Evolutionary conservation across 768 basidiomycete genomes (phyloP).

Genomic region (Tricholoma sp.): DNA sequence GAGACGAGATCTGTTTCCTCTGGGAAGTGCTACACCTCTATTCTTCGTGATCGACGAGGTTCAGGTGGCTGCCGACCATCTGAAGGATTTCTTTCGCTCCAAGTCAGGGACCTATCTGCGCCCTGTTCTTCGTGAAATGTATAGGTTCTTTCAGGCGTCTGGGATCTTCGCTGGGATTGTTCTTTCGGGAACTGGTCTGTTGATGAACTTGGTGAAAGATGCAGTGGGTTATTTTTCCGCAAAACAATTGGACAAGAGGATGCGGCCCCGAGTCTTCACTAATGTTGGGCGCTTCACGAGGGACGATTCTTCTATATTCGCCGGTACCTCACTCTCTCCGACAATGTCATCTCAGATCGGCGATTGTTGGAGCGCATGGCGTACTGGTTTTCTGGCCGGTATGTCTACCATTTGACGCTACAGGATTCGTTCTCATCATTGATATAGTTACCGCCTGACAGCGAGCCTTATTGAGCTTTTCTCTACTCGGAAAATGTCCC

Average conservation of each 20-base stretch:
- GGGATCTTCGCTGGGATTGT: constrained; percentile 10
- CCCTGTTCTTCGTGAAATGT: too few species aligned
- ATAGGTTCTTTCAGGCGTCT: constrained; percentile 1
- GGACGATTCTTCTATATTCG: constrained; percentile 2
- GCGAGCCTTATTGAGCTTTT: constrained; percentile 13
- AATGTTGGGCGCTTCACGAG: constrained; percentile 6
- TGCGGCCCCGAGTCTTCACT: constrained; percentile 5
- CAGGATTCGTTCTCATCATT: constrained; percentile 6
- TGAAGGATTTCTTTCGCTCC: constrained; percentile 6
- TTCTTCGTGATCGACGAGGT: constrained; percentile 14
- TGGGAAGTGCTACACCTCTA: neutral
- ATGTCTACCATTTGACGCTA: constrained; percentile 4
- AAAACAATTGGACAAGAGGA: neutral
- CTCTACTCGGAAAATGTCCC: constrained; percentile 13
- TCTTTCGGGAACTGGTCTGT: constrained; percentile 10
- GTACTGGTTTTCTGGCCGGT: constrained; percentile 17
- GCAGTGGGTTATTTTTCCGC: constrained; percentile 5
- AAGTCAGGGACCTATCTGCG: constrained; percentile 6
- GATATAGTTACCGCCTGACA: constrained; percentile 1
- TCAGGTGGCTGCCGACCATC: constrained; percentile 10
- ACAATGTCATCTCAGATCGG: constrained; percentile 11
- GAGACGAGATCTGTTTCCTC: neutral
- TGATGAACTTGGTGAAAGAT: constrained; percentile 10
- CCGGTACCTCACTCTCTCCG: constrained; percentile 8
- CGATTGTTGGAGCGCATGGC: constrained; percentile 14